Evolutionary conservation across 2,329 filamentous ascomycete species (phyloP).

Genomic region (Acephala macrosclerotiorum): DNA sequence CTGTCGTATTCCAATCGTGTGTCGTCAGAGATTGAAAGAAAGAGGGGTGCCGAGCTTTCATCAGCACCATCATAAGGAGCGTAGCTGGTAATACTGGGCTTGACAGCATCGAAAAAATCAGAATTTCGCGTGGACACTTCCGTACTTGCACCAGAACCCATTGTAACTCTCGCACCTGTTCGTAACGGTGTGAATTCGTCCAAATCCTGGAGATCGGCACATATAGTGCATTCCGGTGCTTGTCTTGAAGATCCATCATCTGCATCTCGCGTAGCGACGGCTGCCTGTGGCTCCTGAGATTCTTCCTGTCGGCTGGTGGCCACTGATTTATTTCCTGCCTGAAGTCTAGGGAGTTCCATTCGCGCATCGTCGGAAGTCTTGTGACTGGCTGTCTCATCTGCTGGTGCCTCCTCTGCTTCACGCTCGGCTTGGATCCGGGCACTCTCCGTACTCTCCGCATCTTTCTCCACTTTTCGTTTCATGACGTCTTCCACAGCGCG

Average conservation of each 20-base stretch:
- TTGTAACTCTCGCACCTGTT: not conserved
- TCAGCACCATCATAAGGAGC: conserved; percentile 22
- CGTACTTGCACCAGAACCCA: conserved; percentile 4
- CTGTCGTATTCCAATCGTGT: not conserved
- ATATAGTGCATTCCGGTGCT: not conserved
- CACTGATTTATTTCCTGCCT: not conserved
- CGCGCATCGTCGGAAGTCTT: conserved; percentile 8
- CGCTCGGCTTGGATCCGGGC: conserved; percentile 1
- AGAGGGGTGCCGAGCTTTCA: not conserved
- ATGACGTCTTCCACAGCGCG: conserved; percentile 13
- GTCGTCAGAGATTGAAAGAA: not conserved
- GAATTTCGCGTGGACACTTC: not conserved
- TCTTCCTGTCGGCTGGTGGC: conserved; percentile 3
- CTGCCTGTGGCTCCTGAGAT: not conserved
- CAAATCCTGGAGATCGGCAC: not conserved
- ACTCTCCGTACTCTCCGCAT: not conserved
- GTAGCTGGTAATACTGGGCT: conserved; percentile 10
- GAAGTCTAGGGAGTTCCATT: conserved; percentile 2
- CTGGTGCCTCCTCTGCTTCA: conserved; percentile 4
- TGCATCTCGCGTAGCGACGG: not conserved
- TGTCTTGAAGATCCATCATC: not conserved
- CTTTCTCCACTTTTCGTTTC: conserved; percentile 1
- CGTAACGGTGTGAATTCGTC: not conserved
- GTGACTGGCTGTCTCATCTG: conserved; percentile 8
- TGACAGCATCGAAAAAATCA: conserved; percentile 4